Conservation (phyloP, 257 asterid genomes). For the Parsonsia alboflavescens region DNA sequence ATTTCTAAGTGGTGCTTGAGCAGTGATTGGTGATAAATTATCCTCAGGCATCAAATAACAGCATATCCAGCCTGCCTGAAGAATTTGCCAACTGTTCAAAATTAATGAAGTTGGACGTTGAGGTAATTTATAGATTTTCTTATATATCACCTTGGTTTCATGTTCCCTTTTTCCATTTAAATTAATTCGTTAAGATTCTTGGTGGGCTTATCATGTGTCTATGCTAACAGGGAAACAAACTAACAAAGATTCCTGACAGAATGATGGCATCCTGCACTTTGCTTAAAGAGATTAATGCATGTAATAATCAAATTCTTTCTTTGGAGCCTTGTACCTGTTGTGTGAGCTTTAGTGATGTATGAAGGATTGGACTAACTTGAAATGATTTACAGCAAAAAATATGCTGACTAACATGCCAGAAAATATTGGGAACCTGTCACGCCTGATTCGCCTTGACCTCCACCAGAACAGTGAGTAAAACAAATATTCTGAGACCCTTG, state of each 20-base stretch:
- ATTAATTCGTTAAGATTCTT: conserved; percentile 16
- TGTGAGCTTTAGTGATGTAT: conserved; percentile 21
- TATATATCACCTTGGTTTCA: background rate
- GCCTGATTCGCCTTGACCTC: conserved; percentile 78
- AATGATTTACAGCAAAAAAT: conserved; percentile 59
- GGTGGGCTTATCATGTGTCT: conserved; percentile 2
- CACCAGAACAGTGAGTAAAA: conserved; percentile 82
- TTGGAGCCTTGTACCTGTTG: conserved; percentile 5
- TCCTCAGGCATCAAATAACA: conserved; percentile 85
- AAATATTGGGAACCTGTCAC: conserved; percentile 73
- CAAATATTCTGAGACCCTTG: conserved; percentile 13
- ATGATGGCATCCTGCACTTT: conserved; percentile 66
- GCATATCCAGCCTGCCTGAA: conserved; percentile 75
- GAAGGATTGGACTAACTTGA: conserved; percentile 17
- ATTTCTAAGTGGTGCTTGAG: background rate
- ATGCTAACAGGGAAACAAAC: conserved; percentile 75
- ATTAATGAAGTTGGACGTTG: conserved; percentile 65
- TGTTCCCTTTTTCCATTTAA: conserved; percentile 5
- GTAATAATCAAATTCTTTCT: conserved; percentile 36
- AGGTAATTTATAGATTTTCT: conserved; percentile 42
- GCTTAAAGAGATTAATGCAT: conserved; percentile 89
- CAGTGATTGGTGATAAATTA: conserved; percentile 20
- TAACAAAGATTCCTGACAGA: conserved; percentile 48
- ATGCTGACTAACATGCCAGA: conserved; percentile 64
- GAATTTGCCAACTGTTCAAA: conserved; percentile 77